Evolutionary conservation across 768 basidiomycete genomes (phyloP), one percentile per base, ranked within the genome.

Genomic region (Phlegmacium glaucopus): DNA sequence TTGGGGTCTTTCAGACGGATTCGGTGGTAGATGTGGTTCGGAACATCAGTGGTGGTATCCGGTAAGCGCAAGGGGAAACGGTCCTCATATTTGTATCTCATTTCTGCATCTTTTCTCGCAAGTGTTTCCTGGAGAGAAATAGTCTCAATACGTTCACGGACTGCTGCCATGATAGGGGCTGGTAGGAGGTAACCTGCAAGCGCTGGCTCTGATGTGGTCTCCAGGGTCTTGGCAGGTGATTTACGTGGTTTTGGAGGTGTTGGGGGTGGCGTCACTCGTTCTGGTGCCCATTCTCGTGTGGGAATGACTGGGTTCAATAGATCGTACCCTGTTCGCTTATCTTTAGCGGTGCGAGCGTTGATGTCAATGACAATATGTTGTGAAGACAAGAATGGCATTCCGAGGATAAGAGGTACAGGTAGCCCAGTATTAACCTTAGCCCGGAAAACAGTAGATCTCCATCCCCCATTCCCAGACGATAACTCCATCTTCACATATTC

Each of bases 1-100:
- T 43, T 32, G 11, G 66, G 46, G 16, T 71, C 59, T 4, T 60
- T 62, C 0, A 66, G 39, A 0, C 48, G 34, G 1, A 71, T 57
- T 6, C 32, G 39, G 17, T 45, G 40, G n/a, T 37, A 40, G 0
- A 53, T 48, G 27, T 52, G 42, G 7, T 44, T 39, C 0, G 48
- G 56, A 18, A 58, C 37, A 4, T 46, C 39, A 2, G 5, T 22
- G 32, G 18, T 39, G 11, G 40, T 40, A 27, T 53, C 48, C 18
- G 55, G 55, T 2, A 57, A 9, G 0, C 11, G 47, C 0, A 3
- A 69, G 32, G 1, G 71, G 50, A 0, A 72, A 42, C 1, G 32
- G 36, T 54, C 46, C 3, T 2, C 15, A 36, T 26, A 45, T 11
- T 54, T 28, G 44, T 32, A 39, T 17, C 51, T 51, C 18, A 51